Base-by-base conservation (phyloP, 345 rosid genomes). In the Citrus unshiu region DNA sequence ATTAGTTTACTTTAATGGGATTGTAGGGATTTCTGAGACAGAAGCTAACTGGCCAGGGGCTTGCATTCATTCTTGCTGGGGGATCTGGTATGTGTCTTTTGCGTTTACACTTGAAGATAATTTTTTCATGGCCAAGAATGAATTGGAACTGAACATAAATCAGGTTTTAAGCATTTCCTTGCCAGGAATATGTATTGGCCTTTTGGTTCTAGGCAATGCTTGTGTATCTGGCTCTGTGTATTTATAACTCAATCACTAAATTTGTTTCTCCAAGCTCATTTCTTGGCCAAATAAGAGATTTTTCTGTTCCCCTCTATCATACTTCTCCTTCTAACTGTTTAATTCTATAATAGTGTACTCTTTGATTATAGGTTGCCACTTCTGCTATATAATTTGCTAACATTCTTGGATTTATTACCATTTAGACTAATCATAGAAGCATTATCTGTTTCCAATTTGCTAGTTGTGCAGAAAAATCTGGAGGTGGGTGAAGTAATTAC, bases 391-490 rank as follows among this genome's bases (percentile, higher is more conserved):
- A 37, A 25, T 39, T 46, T 27, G 19, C 29, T 65, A 49, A 12
- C 39, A 65, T 56, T 66, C 56, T 40, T 56, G 25, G 62, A 66
- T 78, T 9, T 63, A 6, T 68, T 43, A 67, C 43, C 51, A 24
- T 35, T 72, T 69, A 24, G 35, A 67, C 80, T 79, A 66, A 81
- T 78, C 54, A 54, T 72, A 46, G 64, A 65, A 75, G 13, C 16
- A 51, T 37, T 62, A 8, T 56, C 58, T 56, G 14, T 65, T 77
- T 77, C 70, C 39, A 75, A 67, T 86, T 79, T 68, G 81, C 77
- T 81, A 96, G 99, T 94, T 86, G 91, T 92, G 80, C 98, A 96
- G 93, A 96, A 94, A 87, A 90, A 84, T 80, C 95, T 96, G 21
- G 99, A 96, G 88, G 93, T 90, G 25, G 98, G 93, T 61, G 99